phyloP scores from a whole-genome alignment of 805 yeast genomes.

The Candida orba region DNA sequence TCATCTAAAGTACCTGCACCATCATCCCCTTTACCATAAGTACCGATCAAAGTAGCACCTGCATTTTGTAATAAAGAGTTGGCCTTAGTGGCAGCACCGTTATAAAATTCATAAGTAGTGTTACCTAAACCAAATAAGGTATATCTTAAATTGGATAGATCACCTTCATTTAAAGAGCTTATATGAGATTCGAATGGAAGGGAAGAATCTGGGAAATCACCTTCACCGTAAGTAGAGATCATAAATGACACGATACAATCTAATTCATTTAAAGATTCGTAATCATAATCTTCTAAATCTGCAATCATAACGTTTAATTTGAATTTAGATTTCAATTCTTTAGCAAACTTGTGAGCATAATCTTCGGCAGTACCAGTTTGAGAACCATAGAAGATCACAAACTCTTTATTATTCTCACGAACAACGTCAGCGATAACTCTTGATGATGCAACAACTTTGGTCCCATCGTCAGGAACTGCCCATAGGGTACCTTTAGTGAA shows the following conservation, averaged over 20 bases:
- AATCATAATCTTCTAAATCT: slow-evolving; percentile 85
- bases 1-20: slow-evolving; percentile 94
- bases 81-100: slow-evolving; percentile 67
- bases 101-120: slow-evolving; percentile 87
- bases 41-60: slow-evolving; percentile 69
- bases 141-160: slow-evolving; percentile 51
- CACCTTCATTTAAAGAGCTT: slow-evolving; percentile 45
- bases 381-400: slow-evolving; percentile 81
- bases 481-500: slow-evolving; percentile 56
- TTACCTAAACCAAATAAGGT: slow-evolving; percentile 91
- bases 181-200: slow-evolving; percentile 66
- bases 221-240: slow-evolving; percentile 95
- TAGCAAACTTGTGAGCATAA: slow-evolving; percentile 83
- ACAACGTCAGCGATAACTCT: slow-evolving; percentile 56
- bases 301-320: slow-evolving; percentile 78
- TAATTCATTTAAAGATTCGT: slow-evolving; percentile 63
- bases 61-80: slow-evolving; percentile 44
- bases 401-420: slow-evolving; percentile 58
- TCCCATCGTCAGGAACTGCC: slow-evolving; percentile 31
- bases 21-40: slow-evolving; percentile 90
- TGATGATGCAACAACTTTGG: slow-evolving; percentile 32
- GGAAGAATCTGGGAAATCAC: slow-evolving; percentile 97
- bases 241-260: slow-evolving; percentile 64
- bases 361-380: slow-evolving; percentile 99
- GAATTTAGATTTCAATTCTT: slow-evolving; percentile 77